Conservation (phyloP, 768 basidiomycete genomes). For the Tulasnella calospora region DNA sequence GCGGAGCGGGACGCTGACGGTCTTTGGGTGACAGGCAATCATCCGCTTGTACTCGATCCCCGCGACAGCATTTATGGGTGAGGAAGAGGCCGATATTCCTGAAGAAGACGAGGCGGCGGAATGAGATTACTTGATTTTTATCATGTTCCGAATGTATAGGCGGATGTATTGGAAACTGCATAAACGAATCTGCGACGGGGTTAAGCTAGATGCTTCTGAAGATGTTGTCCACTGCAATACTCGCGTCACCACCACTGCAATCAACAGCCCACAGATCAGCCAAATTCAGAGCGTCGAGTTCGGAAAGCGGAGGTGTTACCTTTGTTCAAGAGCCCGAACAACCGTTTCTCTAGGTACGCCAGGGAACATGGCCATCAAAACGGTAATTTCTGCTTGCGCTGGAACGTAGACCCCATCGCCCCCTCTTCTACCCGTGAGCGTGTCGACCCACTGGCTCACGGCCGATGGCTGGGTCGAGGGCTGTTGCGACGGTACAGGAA, state of each 20-base stretch:
- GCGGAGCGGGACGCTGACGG: neutral
- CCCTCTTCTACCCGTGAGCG: constrained; percentile 62
- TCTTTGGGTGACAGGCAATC: constrained; percentile 59
- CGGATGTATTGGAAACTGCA: constrained; percentile 1
- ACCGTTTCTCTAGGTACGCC: constrained; percentile 66
- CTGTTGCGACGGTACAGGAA: neutral
- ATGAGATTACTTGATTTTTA: constrained; percentile 10
- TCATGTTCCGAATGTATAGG: neutral
- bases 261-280: neutral
- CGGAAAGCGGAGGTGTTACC: constrained; percentile 44
- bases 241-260: neutral
- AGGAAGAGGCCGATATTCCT: constrained; percentile 59
- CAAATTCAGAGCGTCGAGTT: neutral
- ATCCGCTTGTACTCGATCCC: constrained; percentile 94
- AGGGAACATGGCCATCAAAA: constrained; percentile 79
- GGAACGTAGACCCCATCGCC: constrained; percentile 62
- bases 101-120: constrained; percentile 43
- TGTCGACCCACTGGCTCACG: constrained; percentile 74
- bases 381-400: constrained; percentile 67
- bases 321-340: constrained; percentile 72
- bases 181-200: constrained; percentile 46
- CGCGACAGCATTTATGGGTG: constrained; percentile 72
- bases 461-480: constrained; percentile 41
- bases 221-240: neutral
- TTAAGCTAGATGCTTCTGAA: constrained; percentile 38